Evolutionary conservation across 352 stramenopile genomes (phyloP).

Genomic region (Pythium phragmiticola): DNA sequence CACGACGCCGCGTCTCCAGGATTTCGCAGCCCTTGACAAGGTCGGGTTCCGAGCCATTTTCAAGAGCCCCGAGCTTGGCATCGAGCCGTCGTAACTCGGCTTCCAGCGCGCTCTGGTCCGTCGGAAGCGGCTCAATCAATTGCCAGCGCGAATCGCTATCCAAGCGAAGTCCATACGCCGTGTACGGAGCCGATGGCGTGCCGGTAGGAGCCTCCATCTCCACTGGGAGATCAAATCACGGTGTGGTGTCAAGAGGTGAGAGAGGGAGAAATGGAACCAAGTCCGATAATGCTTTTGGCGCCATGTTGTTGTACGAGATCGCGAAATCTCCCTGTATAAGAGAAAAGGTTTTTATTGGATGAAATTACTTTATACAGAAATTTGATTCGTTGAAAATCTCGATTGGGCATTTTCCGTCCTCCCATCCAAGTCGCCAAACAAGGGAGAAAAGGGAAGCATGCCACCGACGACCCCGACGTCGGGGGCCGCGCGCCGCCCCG

Average conservation of each 20-base stretch:
- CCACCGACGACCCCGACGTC: conserved; percentile 4
- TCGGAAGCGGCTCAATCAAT: conserved; percentile 16
- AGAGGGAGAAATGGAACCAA: conserved; percentile 4
- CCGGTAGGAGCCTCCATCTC: background rate
- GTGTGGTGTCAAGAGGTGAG: background rate
- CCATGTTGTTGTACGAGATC: conserved; percentile 12
- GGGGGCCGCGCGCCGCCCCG: conserved; percentile 18
- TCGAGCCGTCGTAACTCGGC: conserved; percentile 15
- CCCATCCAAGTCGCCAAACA: background rate
- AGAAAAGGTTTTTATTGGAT: conserved; percentile 3
- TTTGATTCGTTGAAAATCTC: conserved; percentile 15
- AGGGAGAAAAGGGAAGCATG: conserved; percentile 1
- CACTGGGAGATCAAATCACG: background rate
- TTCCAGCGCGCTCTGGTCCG: conserved; percentile 5
- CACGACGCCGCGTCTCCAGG: conserved; percentile 26
- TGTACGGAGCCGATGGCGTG: background rate
- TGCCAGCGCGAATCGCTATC: conserved; percentile 8
- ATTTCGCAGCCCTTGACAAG: conserved; percentile 38
- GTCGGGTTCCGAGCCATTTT: conserved; percentile 35
- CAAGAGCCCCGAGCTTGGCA: conserved; percentile 20
- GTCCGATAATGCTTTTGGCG: conserved; percentile 5
- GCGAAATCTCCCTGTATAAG: conserved; percentile 13
- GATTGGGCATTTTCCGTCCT: background rate
- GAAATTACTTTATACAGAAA: background rate
- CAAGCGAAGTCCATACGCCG: conserved; percentile 4